Base-by-base conservation (phyloP, 83 land plant genomes). In the Picea abies region DNA sequence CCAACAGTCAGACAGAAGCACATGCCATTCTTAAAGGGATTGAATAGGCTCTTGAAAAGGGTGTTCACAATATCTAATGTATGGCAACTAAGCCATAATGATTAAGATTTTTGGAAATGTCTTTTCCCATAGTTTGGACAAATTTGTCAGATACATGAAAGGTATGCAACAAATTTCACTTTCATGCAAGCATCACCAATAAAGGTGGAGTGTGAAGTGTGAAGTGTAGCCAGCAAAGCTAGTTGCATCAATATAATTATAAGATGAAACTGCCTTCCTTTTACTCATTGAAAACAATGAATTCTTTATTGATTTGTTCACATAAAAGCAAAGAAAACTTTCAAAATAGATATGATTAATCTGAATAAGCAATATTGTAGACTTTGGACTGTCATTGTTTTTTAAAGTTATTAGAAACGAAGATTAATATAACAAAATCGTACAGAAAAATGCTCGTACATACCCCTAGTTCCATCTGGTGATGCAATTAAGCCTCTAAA, bases 401-500 rank as follows among this genome's bases (percentile, higher is more conserved):
- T 60, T 79, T 60, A 0, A 15, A 37, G 37, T 35, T 79, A n/a
- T 16, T 16, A 17, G 60, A 29, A 68, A 58, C 76, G 35, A 47
- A 14, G 35, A 47, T 44, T 20, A 37, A 52, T 79, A 14, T 79
- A 56, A 44, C 63, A 70, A 70, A 60, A 58, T 25, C 41, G 16
- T 62, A 19, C 58, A 25, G n/a, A 65, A 81, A 60, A 29, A 19
- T 82, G 32, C 19, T 66, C 23, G 12, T 25, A 76, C 41, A 26
- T 82, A 97, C 99, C 99, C 88, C 84, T 83, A 22, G 88, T 89
- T 81, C 99, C 99, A 88, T 97, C 97, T 9, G 95, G 92, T 16
- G 99, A 94, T 80, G 98, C 98, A 32, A 97, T 91, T 64, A 97
- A 86, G 15, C 98, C 98, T 83, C 90, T 92, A 47, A 97, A 95